Evolutionary conservation across 164 flowering plant species (phyloP), one percentile per base, ranked within the genome.

Genomic region (Sextonia rubra): DNA sequence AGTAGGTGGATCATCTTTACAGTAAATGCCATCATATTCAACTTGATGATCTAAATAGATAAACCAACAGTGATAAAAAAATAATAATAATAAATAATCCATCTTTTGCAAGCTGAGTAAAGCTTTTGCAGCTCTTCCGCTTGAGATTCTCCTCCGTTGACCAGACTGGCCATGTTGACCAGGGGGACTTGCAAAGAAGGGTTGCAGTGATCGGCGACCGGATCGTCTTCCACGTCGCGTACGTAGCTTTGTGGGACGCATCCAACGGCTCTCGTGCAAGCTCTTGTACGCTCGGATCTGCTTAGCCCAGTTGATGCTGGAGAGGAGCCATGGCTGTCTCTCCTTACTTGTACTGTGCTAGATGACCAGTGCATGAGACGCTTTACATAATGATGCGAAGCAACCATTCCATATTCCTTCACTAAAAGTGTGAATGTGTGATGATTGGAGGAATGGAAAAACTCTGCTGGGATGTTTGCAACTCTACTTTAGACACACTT

Each of bases 221-320:
- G 73, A 14, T 71, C 74, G 47, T 44, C 60, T 32, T 11, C 26
- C 15, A 25, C 74, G 14, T 26, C 47, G 24, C 68, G 18, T 6
- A 64, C 20, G 32, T 71, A 71, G 15, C 68, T 47, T n/a, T 20
- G 56, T 15, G 68, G 74, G 25, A 71, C 60, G 44, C 18, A 17
- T 25, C 61, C 3, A 29, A 25, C 26, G 61, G 58, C 47, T 64
- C 47, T 26, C 47, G 11, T 15, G 68, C 60, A 4, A 63, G 68
- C 60, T 71, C 74, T 26, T 64, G 74, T 2, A 71, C 68, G 18
- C 68, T 71, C 11, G 61, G 15, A 71, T 68, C 25, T 67, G 74
- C 6, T 37, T 8, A 23, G 66, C 47, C 47, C 18, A 18, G 7
- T 71, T 8, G 68, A 48, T 44, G 52, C 18, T 66, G 5, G 69